Base-by-base conservation (phyloP, 2,329 filamentous ascomycete species). In the Rhinocladiella mackenziei region DNA sequence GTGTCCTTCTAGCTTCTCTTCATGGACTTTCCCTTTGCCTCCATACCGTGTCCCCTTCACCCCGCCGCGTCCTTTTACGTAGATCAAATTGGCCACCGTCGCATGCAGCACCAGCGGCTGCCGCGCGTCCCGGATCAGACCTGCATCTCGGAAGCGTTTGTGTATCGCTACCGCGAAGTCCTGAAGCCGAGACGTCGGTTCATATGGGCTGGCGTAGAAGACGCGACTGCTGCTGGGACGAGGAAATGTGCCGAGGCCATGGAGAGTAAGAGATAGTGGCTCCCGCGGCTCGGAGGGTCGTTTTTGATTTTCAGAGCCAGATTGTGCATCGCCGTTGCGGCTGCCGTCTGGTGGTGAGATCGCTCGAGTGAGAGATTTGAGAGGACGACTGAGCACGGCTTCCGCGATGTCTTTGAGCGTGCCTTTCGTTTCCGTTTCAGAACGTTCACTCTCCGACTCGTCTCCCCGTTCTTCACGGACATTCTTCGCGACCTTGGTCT, bases 81-180 rank as follows among this genome's bases (percentile, higher is more conserved):
- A 94, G 10, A 89, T 78, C 0, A 89, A 94, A 63, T 96, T 95
- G 38, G 92, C 67, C 3, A 96, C 69, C 0, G 91, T 96, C 13
- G 86, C 88, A 61, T 96, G 91, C 39, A 96, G 66, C 14, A 86
- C 74, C 50, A 96, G 63, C 5, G 79, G 76, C n/a, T n/a, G n/a
- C 42, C 86, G 69, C 9, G 69, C 43, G 26, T 58, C 55, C 2
- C 46, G 48, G 36, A 51, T 56, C n/a, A 72, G 66, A 0, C 67
- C 67, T 4, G 64, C 68, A n/a, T 67, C 61, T 1, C 65, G 56
- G 48, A 73, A 73, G 25, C 59, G 60, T n/a, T 68, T 56, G 6
- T 64, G 62, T 6, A 73, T 55, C 38, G 59, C 57, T 25, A 65
- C 51, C 22, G 65, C 65, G 41, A 73, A 71, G 3, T 64, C 63